Evolutionary conservation across 257 asterid species (phyloP), one percentile per base, ranked within the genome.

Genomic region (Plantago elongata): DNA sequence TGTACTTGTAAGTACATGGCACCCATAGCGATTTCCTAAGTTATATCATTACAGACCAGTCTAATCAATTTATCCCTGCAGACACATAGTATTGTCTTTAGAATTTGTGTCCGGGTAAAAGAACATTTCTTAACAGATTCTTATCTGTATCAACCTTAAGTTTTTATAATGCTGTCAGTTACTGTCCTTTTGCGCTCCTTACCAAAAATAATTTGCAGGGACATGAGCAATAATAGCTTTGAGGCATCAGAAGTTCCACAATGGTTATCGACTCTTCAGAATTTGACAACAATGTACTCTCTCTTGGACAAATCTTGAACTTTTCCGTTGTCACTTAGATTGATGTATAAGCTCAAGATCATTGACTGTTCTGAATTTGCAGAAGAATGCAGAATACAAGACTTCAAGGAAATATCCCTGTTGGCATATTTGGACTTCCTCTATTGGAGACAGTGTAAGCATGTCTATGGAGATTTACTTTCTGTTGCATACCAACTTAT

Each of bases 171-270:
- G 15, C 1, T 50, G 16, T 13, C 55, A 9, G 17, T 47, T 52
- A 50, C 48, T 64, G 40, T 34, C 61, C 9, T 42, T 14, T 5
- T 63, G 60, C 13, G 37, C 18, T 52, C 40, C 71, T 72, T 59
- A 65, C 59, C 57, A 27, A 66, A 45, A 17, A 22, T 64, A 60
- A 61, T 66, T 66, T 75, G 64, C 95, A 90, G 97, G 95, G 95
- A 86, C 69, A 75, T 85, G 90, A 90, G 97, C 82, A 90, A 87
- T 57, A 90, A 85, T 64, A 87, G 82, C 76, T 87, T 90, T 57
- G 60, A 67, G 40, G 78, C 82, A 64, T 81, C 95, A 45, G 65
- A 60, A 56, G 68, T 83, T 70, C 97, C 96, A 17, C 64, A 18
- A 11, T 83, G 90, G 87, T 66, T 85, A 78, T 69, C 78, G 50